These are phyloP conservation scores for Kalmanozyma brasiliensis DNA, from an alignment of 1,284 basidiomycete species.

Conservation along the genomic window DNA sequence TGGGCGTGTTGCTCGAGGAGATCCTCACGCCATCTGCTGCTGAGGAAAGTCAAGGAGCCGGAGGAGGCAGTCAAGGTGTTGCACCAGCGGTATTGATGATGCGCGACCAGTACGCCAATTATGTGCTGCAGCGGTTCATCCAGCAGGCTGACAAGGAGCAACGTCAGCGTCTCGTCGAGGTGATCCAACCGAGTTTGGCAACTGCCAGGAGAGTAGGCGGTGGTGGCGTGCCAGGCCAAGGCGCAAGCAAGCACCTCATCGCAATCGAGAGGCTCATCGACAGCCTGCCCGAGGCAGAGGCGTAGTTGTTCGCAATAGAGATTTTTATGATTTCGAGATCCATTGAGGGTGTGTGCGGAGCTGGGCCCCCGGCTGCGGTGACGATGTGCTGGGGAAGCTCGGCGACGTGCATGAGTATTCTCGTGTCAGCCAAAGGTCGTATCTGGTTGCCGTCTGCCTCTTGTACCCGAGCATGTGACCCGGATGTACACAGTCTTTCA, in stretches of 20 bases:
- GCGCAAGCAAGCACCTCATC: constrained; percentile 42
- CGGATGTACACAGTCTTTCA: too few relatives aligned
- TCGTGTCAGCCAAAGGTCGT: too few relatives aligned
- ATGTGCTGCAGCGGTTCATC: constrained; percentile 66
- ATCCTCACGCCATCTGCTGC: constrained; percentile 73
- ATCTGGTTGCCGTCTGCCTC: too few relatives aligned
- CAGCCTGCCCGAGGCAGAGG: not conserved
- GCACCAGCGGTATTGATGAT: constrained; percentile 74
- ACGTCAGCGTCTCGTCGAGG: constrained; percentile 32
- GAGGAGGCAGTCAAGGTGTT: too few relatives aligned
- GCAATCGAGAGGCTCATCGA: constrained; percentile 58
- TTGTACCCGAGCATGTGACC: too few relatives aligned
- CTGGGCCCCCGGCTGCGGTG: too few relatives aligned
- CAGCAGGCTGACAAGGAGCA: constrained; percentile 53
- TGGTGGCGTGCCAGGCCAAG: constrained; percentile 7
- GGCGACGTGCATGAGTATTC: too few relatives aligned
- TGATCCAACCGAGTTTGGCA: constrained; percentile 39
- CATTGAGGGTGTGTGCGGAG: too few relatives aligned
- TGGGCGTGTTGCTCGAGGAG: constrained; percentile 80
- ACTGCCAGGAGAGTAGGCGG: constrained; percentile 28
- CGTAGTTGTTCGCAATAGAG: constrained; percentile 1
- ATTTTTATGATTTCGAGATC: too few relatives aligned
- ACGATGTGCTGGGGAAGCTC: too few relatives aligned
- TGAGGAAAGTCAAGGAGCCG: too few relatives aligned
- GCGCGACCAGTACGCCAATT: constrained; percentile 86